Evolutionary conservation across 495 filamentous ascomycete genomes (phyloP).

Genomic region (Neurospora discreta): DNA sequence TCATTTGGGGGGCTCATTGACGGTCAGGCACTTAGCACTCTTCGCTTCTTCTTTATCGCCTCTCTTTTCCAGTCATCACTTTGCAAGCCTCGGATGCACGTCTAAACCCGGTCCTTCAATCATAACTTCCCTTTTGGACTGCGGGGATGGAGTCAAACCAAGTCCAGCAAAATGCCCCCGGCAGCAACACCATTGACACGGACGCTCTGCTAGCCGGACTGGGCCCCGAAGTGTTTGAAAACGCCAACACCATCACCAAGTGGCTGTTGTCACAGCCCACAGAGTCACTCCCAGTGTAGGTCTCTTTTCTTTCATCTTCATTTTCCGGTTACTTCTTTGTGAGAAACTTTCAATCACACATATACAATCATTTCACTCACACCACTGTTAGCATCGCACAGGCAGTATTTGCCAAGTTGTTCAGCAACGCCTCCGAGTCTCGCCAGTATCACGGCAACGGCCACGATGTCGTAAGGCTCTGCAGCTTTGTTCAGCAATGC

Average conservation of each 20-base stretch:
- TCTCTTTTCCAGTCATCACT: not conserved
- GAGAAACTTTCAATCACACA: not conserved
- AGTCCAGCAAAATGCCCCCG: not conserved
- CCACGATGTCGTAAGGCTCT: conserved; percentile 39
- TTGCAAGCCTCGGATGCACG: not conserved
- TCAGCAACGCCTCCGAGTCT: conserved; percentile 34
- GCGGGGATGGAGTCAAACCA: not conserved
- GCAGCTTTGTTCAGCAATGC: conserved; percentile 44
- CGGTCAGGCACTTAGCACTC: not conserved
- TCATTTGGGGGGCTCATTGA: not conserved
- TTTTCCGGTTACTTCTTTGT: not conserved
- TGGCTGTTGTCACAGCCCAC: conserved; percentile 17
- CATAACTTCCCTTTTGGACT: not conserved
- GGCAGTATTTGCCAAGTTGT: conserved; percentile 26
- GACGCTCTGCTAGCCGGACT: conserved; percentile 3
- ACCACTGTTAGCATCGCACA: conserved; percentile 14
- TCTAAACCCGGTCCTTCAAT: not conserved
- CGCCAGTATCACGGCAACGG: conserved; percentile 22
- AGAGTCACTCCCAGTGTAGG: conserved; percentile 11
- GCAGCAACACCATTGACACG: not conserved
- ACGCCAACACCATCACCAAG: conserved; percentile 23
- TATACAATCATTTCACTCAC: not conserved
- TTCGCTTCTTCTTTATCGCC: not conserved
- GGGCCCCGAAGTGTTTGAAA: conserved; percentile 12
- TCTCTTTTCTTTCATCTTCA: not conserved